Base-by-base conservation (phyloP, 352 stramenopile genomes). In the Plasmopara viticola region DNA sequence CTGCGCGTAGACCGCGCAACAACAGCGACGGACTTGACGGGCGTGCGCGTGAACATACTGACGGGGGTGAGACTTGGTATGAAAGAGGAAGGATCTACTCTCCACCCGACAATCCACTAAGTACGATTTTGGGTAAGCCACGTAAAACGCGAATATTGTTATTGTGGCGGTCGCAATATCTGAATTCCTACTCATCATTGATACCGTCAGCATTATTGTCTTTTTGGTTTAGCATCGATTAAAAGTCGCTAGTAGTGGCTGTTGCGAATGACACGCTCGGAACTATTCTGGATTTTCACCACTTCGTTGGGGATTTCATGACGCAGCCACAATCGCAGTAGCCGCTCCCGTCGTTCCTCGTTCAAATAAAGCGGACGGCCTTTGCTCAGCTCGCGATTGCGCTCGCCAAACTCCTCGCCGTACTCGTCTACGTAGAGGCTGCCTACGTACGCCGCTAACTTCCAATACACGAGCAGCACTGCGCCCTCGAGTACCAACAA, bases 401-500 rank as follows among this genome's bases (percentile, higher is more conserved):
- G 76, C 44, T 94, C 84, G 33, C 84, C 82, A 71, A 92, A 92
- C 52, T 90, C 84, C 60, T 94, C 84, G 29, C 84, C 84, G 56
- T 94, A 92, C 60, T 91, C 84, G 60, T 94, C 84, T 51, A 94
- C 79, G 44, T 92, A 94, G 46, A 92, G 53, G 50, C 81, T 92
- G 33, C 76, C 73, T 5, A 90, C 81, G 40, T 90, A 94, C 9
- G 84, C 80, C 1, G 84, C 83, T 39, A 94, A 54, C 57, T 94
- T 94, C 73, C 81, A 90, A 51, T 90, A 91, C 53, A 94, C 80
- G 14, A 94, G 70, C 55, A 94, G 52, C 57, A 92, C 84, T 2
- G 81, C 83, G 17, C 84, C 84, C 63, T 94, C 84, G 13, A 94
- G 63, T 43, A 91, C 81, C 2, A 94, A 51, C 30, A 94, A 40